Evolutionary conservation across 1,139 yeast species (phyloP).

Genomic region (Petasospora rhodanensis): DNA sequence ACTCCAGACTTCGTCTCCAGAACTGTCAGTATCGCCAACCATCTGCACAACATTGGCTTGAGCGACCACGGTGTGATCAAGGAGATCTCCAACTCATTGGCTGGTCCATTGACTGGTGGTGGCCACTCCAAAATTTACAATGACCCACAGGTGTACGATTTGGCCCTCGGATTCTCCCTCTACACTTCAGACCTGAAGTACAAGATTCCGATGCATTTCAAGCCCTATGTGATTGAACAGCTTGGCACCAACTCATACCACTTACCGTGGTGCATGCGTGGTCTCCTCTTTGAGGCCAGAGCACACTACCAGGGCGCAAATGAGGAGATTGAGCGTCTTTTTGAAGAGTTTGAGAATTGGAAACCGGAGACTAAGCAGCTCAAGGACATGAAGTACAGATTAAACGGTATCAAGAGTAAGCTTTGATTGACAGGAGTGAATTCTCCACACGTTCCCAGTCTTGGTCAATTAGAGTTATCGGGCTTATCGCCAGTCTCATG

Average conservation of each 20-base stretch:
- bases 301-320: conserved; percentile 35
- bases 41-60: conserved; percentile 56
- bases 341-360: conserved; percentile 77
- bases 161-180: conserved; percentile 69
- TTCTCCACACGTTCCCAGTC: too few relatives aligned
- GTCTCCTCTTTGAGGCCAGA: conserved; percentile 57
- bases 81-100: conserved; percentile 76
- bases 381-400: conserved; percentile 78
- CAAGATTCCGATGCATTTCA: conserved; percentile 51
- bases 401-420: conserved; percentile 59
- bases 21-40: conserved; percentile 44
- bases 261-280: conserved; percentile 90
- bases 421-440: conserved; percentile 22
- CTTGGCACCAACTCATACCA: conserved; percentile 76
- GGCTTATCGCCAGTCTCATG: not conserved
- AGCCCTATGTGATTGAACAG: conserved; percentile 56
- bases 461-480: too few relatives aligned
- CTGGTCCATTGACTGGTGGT: conserved; percentile 90
- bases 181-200: conserved; percentile 64
- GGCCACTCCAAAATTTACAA: conserved; percentile 91
- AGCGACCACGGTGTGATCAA: conserved; percentile 75
- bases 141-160: conserved; percentile 77
- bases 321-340: conserved; percentile 54
- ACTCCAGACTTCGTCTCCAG: conserved; percentile 51
- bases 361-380: conserved; percentile 75